Evolutionary conservation across 768 basidiomycete genomes (phyloP), one percentile per base, ranked within the genome.

Genomic region (Tulasnella sp.): DNA sequence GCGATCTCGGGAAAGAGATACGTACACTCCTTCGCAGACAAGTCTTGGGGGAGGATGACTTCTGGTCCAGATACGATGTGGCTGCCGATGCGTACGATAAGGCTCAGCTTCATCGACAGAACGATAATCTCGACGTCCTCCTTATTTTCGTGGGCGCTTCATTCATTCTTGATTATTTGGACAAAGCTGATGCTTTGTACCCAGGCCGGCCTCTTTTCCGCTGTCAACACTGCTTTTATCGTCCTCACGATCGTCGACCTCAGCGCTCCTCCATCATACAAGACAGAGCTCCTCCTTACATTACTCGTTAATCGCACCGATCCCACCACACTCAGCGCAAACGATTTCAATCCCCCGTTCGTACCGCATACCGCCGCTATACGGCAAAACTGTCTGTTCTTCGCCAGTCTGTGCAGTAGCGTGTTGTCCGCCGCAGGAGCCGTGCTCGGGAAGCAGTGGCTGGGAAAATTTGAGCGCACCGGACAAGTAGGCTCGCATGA

Each of bases 141-240:
- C 57, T 59, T 19, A 59, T 59, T 4, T 59, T 59, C n/a, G 57
- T 59, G 42, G 34, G 57, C 43, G 15, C 19, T 17, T 30, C n/a
- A n/a, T n/a, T 31, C 27, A 11, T 51, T 38, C 34, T 41, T 22
- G 15, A 15, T 22, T 30, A 24, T 19, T 48, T 48, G 21, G 30
- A 53, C 4, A 12, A 2, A 48, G 7, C 34, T 38, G 34, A 25
- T 25, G 25, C 27, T 19, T 9, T 48, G n/a, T 25, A 4, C 7
- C 4, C n/a, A 55, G 53, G 53, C 53, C 12, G 53, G 53, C 4
- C 38, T 55, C 7, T 55, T 55, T 34, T 55, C 53, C 4, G 34
- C 53, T 7, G 34, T 55, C 2, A 55, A 42, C 25, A 55, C 53
- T 5, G 41, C 53, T 10, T 55, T 55, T 41, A 55, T 55, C 15